A percentile compares a stretch with the other conserved stretches of the same genome.
These are phyloP conservation scores for Mycena amicta DNA, from an alignment of 768 basidiomycete species.

Conservation along the genomic window DNA sequence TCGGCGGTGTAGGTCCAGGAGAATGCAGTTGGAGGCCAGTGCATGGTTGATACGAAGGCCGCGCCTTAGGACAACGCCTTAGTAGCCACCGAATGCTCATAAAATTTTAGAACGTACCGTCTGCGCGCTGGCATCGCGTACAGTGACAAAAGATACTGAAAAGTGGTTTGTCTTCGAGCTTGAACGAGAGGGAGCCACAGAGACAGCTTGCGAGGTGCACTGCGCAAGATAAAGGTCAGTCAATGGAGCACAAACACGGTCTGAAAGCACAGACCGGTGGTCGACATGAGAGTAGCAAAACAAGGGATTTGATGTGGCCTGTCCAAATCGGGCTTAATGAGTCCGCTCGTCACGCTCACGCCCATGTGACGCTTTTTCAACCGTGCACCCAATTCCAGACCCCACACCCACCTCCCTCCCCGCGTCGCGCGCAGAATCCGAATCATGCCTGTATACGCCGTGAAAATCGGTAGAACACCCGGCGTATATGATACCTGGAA, in stretches of 20 bases:
- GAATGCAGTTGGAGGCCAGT: conserved; percentile 16
- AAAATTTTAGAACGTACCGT: conserved; percentile 7
- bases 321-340: not conserved
- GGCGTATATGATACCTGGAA: conserved; percentile 42
- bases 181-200: conserved; percentile 13
- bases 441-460: conserved; percentile 45
- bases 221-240: not conserved
- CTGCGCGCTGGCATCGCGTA: conserved; percentile 17
- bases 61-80: conserved; percentile 8
- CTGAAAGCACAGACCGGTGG: too few relatives aligned
- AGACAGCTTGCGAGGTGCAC: conserved; percentile 15
- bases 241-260: not conserved
- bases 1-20: conserved; percentile 10
- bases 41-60: conserved; percentile 16
- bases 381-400: not conserved
- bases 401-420: not conserved
- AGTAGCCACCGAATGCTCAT: not conserved
- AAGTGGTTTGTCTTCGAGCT: conserved; percentile 15
- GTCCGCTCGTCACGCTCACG: not conserved
- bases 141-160: conserved; percentile 24
- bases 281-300: too few relatives aligned
- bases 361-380: not conserved
- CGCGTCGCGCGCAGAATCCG: not conserved
- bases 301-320: too few relatives aligned
- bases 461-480: conserved; percentile 49